Percentiles rank a stretch among this genome's conserved stretches.
phyloP scores from a whole-genome alignment of 2,329 filamentous ascomycete genomes.

The Stagonosporopsis rhizophila region DNA sequence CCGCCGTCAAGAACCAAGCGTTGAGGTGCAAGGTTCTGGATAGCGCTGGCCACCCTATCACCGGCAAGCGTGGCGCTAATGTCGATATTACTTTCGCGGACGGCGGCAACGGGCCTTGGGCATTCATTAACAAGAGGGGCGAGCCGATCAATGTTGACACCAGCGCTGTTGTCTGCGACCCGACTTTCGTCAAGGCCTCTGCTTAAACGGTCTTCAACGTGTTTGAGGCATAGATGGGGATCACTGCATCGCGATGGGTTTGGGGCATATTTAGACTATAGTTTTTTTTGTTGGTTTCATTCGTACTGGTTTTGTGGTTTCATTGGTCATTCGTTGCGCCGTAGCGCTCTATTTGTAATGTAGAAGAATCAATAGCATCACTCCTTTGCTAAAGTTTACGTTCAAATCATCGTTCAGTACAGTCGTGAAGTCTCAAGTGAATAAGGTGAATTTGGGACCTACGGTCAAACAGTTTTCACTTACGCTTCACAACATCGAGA shows the following conservation, averaged over 20 bases:
- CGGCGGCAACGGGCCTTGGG: constrained; percentile 22
- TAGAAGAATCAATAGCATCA: not conserved
- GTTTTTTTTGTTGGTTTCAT: not conserved
- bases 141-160: constrained; percentile 13
- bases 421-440: no score
- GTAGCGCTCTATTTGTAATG: not conserved
- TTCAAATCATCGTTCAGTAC: not conserved
- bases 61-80: constrained; percentile 20
- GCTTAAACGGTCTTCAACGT: not conserved
- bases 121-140: constrained; percentile 13
- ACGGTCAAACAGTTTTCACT: not conserved
- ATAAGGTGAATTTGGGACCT: not conserved
- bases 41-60: constrained; percentile 14
- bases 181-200: constrained; percentile 17
- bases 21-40: constrained; percentile 27
- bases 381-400: not conserved
- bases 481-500: not conserved
- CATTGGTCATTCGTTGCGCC: not conserved
- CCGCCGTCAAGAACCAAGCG: constrained; percentile 12
- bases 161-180: constrained; percentile 25
- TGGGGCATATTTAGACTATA: not conserved
- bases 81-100: constrained; percentile 27
- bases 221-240: not conserved
- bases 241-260: constrained; percentile 3
- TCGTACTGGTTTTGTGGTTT: not conserved